Evolutionary conservation across 2,329 filamentous ascomycete genomes (phyloP).

Genomic region (Talaromyces sp.): DNA sequence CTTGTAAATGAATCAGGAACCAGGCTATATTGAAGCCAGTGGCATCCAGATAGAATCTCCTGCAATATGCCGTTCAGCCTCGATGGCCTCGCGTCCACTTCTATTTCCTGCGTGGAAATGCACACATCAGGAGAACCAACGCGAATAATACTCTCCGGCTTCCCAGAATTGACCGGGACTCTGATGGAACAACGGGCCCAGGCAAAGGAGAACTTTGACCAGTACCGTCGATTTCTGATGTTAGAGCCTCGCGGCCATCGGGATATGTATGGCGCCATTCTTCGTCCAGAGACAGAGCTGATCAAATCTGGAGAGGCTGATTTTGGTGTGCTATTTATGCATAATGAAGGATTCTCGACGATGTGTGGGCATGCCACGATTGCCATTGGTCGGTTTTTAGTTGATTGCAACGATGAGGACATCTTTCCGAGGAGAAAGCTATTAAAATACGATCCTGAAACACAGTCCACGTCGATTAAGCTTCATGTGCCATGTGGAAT

Average conservation of each 20-base stretch:
- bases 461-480: conserved; percentile 32
- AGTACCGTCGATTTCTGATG: conserved; percentile 45
- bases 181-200: conserved; percentile 26
- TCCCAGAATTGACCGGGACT: conserved; percentile 38
- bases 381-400: conserved; percentile 47
- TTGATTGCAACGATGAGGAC: conserved; percentile 41
- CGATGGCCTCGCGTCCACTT: conserved; percentile 1
- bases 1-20: too few relatives aligned
- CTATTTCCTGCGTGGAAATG: conserved; percentile 40
- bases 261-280: conserved; percentile 55
- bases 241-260: conserved; percentile 51
- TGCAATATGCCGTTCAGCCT: background rate
- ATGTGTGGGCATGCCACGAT: conserved; percentile 56
- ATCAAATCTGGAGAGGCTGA: conserved; percentile 35
- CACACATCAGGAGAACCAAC: conserved; percentile 54
- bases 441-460: background rate
- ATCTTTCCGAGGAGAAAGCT: conserved; percentile 29
- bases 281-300: conserved; percentile 45
- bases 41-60: too few relatives aligned
- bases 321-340: conserved; percentile 43
- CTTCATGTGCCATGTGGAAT: conserved; percentile 50
- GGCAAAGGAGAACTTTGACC: conserved; percentile 40
- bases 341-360: conserved; percentile 51
- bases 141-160: conserved; percentile 47
- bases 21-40: too few relatives aligned